phyloP scores from a whole-genome alignment of 768 basidiomycete species.

The Lactifluus echinatus region DNA sequence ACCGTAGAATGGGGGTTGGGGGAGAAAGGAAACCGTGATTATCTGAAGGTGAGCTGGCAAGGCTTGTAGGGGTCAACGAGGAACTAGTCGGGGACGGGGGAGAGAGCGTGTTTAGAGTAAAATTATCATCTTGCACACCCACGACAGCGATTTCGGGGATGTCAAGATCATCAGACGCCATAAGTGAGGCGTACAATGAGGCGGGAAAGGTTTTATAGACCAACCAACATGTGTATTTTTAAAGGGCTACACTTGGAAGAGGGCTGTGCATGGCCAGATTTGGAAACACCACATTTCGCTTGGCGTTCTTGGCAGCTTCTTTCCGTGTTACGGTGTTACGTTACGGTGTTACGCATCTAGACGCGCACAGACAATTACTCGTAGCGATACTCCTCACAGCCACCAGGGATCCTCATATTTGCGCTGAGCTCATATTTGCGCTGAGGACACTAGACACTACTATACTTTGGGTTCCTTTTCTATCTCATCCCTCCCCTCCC shows the following conservation, averaged over 20 bases:
- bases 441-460: no score
- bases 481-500: no score
- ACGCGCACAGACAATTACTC: no score
- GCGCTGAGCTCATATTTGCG: no score
- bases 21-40: slow-evolving; percentile 8
- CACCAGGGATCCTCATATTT: no score
- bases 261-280: slow-evolving; percentile 1
- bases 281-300: not conserved
- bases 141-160: slow-evolving; percentile 21
- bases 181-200: not conserved
- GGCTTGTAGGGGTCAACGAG: not conserved
- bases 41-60: slow-evolving; percentile 5
- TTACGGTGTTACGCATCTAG: no score
- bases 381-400: no score
- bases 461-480: no score
- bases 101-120: not conserved
- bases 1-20: slow-evolving; percentile 13
- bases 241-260: not conserved
- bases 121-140: slow-evolving; percentile 12
- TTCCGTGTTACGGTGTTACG: no score
- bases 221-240: no score
- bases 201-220: not conserved
- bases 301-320: not conserved
- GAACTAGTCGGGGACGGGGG: not conserved
- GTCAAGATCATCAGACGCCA: slow-evolving; percentile 12